Evolutionary conservation across 2,329 filamentous ascomycete species (phyloP), one percentile per base, ranked within the genome.

Genomic region (Seiridium cupressi): DNA sequence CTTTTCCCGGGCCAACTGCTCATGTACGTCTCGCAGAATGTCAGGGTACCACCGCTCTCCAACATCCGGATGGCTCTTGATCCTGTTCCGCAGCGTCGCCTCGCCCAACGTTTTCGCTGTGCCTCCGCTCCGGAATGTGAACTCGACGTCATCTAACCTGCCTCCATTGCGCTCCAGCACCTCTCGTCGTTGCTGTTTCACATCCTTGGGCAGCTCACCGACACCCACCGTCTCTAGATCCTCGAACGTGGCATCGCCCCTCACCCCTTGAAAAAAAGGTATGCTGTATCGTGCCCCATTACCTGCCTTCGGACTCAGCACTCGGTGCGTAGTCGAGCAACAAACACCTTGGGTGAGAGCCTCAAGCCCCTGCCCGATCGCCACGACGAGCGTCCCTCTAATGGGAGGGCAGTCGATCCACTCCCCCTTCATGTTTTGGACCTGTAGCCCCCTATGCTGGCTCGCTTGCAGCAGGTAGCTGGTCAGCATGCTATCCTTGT

Each of bases 21-120:
- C 83, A 57, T 83, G 80, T 56, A 89, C 84, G 61, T 80, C 79
- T 61, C 74, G 74, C 64, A 87, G 69, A 26, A 88, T 83, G 48
- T 89, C 85, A 3, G 88, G 88, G 70, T 90, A 91, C 86, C 91
- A 96, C 67, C 87, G 80, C 79, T 93, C 90, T 2, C 90, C 91
- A 1, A 96, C 92, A 73, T 96, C 92, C 3, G 89, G 90, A 76
- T 96, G 92, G 65, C 89, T 93, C 82, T 93, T 95, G 66, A 96
- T 83, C 11, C 92, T 79, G 75, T 96, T 96, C 76, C 91, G 84
- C 71, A 96, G 76, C 61, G 91, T 96, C 9, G 92, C 92, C 79
- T 96, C 91, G 4, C 92, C 92, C 7, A 96, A 76, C 65, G 84
- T 88, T 71, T 84, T 86, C 13, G 86, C 84, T 70, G 81, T 84